Evolutionary conservation across 73 alveolate species (phyloP).

Genomic region (Paramecium biaurelia): DNA sequence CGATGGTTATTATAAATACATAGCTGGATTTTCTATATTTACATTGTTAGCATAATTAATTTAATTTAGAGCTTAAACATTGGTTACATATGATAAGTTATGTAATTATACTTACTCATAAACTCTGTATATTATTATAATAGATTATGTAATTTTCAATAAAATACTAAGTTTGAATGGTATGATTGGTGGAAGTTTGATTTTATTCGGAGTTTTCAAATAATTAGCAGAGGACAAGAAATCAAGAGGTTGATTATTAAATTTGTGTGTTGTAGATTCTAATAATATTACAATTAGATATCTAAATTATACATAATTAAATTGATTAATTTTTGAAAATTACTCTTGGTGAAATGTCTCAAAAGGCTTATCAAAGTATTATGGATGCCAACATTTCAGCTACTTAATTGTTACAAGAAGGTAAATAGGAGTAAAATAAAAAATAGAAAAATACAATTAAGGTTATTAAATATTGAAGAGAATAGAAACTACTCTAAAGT

Average conservation of each 20-base stretch:
- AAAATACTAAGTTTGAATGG: not conserved
- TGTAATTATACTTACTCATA: not conserved
- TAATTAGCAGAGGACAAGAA: not conserved
- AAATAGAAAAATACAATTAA: not conserved
- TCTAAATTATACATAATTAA: not conserved
- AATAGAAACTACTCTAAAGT: not conserved
- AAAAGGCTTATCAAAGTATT: constrained; percentile 46
- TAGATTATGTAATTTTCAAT: not conserved
- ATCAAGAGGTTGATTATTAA: not conserved
- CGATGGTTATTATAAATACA: not conserved
- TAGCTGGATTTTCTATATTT: not conserved
- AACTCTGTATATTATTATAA: not conserved
- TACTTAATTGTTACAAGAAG: constrained; percentile 33
- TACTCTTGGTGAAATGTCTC: not conserved
- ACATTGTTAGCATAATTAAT: not conserved
- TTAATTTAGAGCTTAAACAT: constrained; percentile 1
- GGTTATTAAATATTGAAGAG: not conserved
- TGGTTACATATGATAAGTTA: not conserved
- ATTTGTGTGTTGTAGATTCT: not conserved
- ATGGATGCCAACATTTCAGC: constrained; percentile 52
- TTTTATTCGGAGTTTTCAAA: not conserved
- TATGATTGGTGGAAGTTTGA: not conserved
- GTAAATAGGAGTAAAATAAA: not conserved
- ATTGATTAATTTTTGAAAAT: not conserved
- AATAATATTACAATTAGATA: not conserved